These are phyloP conservation scores for Fusarium sp. DNA, from an alignment of 2,329 filamentous ascomycete species.

Conservation along the genomic window DNA sequence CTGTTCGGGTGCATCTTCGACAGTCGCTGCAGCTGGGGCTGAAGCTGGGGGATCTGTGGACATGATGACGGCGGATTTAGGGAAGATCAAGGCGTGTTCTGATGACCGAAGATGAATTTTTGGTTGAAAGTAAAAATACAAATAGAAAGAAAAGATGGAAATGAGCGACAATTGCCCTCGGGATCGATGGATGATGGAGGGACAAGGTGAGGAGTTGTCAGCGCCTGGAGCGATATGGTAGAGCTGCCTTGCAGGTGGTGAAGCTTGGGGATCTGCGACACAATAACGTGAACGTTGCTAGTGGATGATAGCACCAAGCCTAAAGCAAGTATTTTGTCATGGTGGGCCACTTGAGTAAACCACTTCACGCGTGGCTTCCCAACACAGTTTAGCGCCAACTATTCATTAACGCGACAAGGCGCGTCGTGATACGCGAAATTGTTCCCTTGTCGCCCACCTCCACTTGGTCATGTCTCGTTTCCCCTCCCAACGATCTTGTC, in stretches of 20 bases:
- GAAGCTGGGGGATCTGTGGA: conserved; percentile 55
- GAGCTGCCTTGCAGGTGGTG: conserved; percentile 10
- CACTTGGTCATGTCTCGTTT: conserved; percentile 37
- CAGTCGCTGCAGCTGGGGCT: conserved; percentile 44
- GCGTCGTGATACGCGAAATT: conserved; percentile 50
- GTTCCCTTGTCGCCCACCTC: conserved; percentile 35
- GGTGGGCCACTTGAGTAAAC: not conserved
- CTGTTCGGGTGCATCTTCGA: conserved; percentile 43
- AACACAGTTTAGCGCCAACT: conserved; percentile 50
- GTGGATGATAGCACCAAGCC: fast-evolving
- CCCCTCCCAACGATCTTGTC: conserved; percentile 40
- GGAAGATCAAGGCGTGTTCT: not conserved
- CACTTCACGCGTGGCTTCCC: conserved; percentile 57
- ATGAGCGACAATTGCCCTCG: conserved; percentile 1
- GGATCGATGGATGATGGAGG: conserved; percentile 28
- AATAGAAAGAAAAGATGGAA: not conserved
- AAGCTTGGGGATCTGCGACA: conserved; percentile 13
- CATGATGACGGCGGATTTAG: conserved; percentile 46
- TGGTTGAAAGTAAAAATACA: not conserved
- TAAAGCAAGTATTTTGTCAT: conserved; percentile 18
- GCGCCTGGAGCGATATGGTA: conserved; percentile 1
- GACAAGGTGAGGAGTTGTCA: conserved; percentile 14
- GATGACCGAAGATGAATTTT: not conserved
- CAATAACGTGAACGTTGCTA: conserved; percentile 32
- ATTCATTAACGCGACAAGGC: conserved; percentile 62